Base-by-base conservation (phyloP, 2,329 filamentous ascomycete species). In the Pseudogymnoascus sp. region DNA sequence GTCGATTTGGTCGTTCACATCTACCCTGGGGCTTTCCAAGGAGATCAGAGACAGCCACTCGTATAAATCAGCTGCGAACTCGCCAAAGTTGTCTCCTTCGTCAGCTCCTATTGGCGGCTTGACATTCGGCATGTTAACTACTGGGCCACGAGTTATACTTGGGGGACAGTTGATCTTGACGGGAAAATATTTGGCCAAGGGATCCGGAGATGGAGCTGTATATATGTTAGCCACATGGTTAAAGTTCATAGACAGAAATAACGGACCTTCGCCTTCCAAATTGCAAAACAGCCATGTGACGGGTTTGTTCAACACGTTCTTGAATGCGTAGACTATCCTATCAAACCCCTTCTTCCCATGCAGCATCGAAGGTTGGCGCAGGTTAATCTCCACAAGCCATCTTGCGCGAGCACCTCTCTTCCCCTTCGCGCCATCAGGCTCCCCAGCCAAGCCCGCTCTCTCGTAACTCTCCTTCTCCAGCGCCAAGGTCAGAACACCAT, bases 321-420 rank as follows among this genome's bases (percentile, higher is more conserved):
- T 87, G 73, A 87, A 91, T 12, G 91, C 91, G 80, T 90, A 90
- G 5, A 88, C 73, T 12, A 96, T 78, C 52, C 91, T 81, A 65
- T 93, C 88, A 70, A 96, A 96, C 0, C 87, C 88, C 66, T 89
- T 92, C 73, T 91, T 95, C 3, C 92, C 92, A 61, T 87, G 88
- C 6, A 91, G 74, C 90, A 96, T 96, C 0, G 87, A 87, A 0
- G 87, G 83, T 4, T 81, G 79, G 16, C 87, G 83, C 28, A 99
- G 81, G 64, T 97, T 87, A 60, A 89, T 80, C 68, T 93, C 85
- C 52, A 97, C 83, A 28, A 88, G 90, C 82, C 89, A 97, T 75
- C 90, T 81, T 61, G 86, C 83, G 71, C 89, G 91, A 55, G 83
- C 71, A 1, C 81, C 80, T 18, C 84, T 78, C 64, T 78, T 80